Conservation (phyloP, 2,329 filamentous ascomycete species). For the Nemania abortiva region DNA sequence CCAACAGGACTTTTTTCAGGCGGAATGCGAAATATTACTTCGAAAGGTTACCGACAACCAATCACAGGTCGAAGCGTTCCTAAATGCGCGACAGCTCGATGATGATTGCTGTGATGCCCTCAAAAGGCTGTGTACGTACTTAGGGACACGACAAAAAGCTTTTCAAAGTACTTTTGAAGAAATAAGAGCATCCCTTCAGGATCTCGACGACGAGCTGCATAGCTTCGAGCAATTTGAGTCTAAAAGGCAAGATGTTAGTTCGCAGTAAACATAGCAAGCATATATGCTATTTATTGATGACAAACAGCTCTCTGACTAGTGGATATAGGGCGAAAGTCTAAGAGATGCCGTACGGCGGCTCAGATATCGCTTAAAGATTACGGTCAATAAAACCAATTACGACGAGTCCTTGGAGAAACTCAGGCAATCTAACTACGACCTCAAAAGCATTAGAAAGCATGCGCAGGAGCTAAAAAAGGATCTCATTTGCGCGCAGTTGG, state of each 20-base stretch:
- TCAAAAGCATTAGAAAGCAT: constrained; percentile 18
- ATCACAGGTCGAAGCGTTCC: constrained; percentile 11
- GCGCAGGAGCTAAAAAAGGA: constrained; percentile 5
- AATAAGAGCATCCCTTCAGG: constrained; percentile 8
- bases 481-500: background rate
- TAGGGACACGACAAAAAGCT: constrained; percentile 4
- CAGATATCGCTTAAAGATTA: constrained; percentile 15
- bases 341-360: constrained; percentile 20
- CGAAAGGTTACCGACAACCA: constrained; percentile 5
- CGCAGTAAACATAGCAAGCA: background rate
- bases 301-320: background rate
- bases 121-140: background rate
- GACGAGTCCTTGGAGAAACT: constrained; percentile 10
- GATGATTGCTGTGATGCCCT: constrained; percentile 14
- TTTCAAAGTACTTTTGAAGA: constrained; percentile 10
- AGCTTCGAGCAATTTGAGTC: constrained; percentile 11
- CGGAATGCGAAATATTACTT: constrained; percentile 12
- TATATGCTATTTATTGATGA: background rate
- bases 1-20: constrained; percentile 10
- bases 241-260: constrained; percentile 10
- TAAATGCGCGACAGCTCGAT: constrained; percentile 7
- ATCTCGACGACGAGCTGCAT: constrained; percentile 4
- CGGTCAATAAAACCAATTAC: constrained; percentile 14
- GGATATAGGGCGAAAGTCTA: constrained; percentile 17
- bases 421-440: constrained; percentile 15